Base-by-base conservation (phyloP, 2,329 filamentous ascomycete genomes). In the Aspergillus sojae region DNA sequence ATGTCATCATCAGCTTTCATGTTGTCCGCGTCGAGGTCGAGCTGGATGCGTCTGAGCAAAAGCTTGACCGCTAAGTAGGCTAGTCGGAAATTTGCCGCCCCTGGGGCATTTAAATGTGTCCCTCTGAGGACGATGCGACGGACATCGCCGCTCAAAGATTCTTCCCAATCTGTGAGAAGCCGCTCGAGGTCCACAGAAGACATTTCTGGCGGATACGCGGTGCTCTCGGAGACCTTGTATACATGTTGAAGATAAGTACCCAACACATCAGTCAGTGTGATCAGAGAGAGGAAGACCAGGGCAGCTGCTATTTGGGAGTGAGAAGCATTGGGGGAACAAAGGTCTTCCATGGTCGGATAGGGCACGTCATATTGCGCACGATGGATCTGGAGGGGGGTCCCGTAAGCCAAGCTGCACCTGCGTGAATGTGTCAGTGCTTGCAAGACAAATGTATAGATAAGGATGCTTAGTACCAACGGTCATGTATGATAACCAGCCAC, bases 401-500 rank as follows among this genome's bases (percentile, higher is more conserved):
- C 84, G 57, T 86, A 82, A 0, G 83, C 82, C 5, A 86, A 73
- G 57, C 84, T 85, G 11, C 78, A 79, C 84, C 83, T 85, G 39
- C 16, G 45, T 0, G 14, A 57, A 4, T 28, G 26, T 11, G 46
- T 69, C 36, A 53, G 62, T 23, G 45, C 6, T 9, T 11, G 28
- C 21, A 4, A 14, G 46, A 12, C 11, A 46, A 16, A 5, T 6
- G 4, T 41, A 12, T n/a, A 23, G 16, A n/a, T 26, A 50, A 16
- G 32, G 16, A 19, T 30, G 28, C 5, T 19, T 3, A 75, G 58
- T 74, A 85, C 85, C 86, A 88, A 58, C 81, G 78, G 68, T 88
- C 85, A 57, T 86, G 81, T 11, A 88, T 76, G 16, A 85, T 67
- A 0, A 88, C 71, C 10, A 80, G 78, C 85, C 85, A 87, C 86